Percentiles rank a stretch among this genome's conserved stretches.
phyloP scores from a whole-genome alignment of 2,329 filamentous ascomycete species.

The Pestalotiopsis sp. region DNA sequence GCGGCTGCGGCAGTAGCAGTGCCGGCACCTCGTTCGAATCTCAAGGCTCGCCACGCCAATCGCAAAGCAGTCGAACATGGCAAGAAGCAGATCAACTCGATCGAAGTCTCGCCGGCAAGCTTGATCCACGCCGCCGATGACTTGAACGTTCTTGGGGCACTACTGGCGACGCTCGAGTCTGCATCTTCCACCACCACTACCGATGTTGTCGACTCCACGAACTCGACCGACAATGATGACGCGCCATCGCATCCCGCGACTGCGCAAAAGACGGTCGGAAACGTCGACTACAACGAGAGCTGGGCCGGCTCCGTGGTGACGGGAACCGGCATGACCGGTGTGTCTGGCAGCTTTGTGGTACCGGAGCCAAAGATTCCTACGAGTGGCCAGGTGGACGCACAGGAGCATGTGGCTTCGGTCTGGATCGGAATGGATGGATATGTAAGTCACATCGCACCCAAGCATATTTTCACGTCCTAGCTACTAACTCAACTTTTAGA shows the following conservation, averaged over 20 bases:
- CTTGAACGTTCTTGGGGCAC: not conserved
- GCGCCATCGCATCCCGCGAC: not conserved
- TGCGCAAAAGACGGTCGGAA: not conserved
- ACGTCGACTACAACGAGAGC: constrained; percentile 1
- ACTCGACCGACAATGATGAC: not conserved
- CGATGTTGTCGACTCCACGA: not conserved
- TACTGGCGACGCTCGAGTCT: not conserved
- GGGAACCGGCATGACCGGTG: constrained; percentile 1
- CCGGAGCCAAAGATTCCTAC: constrained; percentile 6
- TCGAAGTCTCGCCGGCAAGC: not conserved
- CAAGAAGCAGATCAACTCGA: not conserved
- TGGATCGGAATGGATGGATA: constrained; percentile 10
- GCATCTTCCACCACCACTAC: not conserved
- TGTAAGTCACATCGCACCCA: not conserved
- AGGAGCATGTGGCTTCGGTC: not conserved
- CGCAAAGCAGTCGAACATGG: not conserved
- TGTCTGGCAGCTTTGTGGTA: not conserved
- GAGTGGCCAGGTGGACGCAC: not conserved
- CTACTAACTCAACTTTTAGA: not conserved
- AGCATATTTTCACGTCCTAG: not conserved
- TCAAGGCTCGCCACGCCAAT: not conserved
- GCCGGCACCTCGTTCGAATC: not conserved
- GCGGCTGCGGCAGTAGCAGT: not conserved
- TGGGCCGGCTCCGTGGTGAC: constrained; percentile 7
- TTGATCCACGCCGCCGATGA: not conserved